A percentile compares a stretch with the other conserved stretches of the same genome.
Evolutionary conservation across 2,329 filamentous ascomycete genomes (phyloP).

Genomic region (Microsporum audouinii): DNA sequence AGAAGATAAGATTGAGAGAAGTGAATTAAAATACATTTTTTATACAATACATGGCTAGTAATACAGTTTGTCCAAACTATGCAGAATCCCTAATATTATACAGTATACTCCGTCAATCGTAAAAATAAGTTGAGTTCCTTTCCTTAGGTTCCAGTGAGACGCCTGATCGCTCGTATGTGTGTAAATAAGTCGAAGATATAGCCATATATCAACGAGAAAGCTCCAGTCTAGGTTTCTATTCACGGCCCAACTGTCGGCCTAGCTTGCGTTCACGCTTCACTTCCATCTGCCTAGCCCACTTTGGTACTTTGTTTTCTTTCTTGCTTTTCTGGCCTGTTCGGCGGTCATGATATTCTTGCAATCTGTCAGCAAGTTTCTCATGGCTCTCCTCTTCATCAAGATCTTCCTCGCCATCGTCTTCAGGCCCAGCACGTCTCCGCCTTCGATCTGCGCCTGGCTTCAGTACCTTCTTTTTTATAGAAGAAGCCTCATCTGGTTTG

Average conservation of each 20-base stretch:
- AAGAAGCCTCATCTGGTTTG: neutral
- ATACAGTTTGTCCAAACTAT: slow-evolving; percentile 4
- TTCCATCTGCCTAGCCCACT: neutral
- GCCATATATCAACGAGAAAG: neutral
- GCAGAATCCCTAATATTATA: neutral
- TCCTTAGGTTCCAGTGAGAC: neutral
- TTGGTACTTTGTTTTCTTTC: slow-evolving; percentile 1
- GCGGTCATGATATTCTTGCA: neutral
- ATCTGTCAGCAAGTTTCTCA: neutral
- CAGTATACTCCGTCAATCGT: slow-evolving; percentile 1
- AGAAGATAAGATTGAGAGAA: neutral
- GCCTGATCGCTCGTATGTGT: neutral
- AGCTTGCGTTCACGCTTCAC: neutral
- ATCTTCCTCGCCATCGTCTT: neutral
- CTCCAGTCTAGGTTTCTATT: neutral
- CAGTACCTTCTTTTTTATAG: neutral
- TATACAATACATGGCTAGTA: slow-evolving; percentile 5
- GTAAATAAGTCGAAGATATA: neutral
- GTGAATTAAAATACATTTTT: neutral
- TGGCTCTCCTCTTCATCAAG: neutral
- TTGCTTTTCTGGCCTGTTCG: neutral
- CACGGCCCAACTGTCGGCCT: neutral
- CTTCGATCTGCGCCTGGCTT: neutral
- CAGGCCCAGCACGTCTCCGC: neutral
- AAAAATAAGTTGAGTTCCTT: slow-evolving; percentile 1